Conservation (phyloP, 768 basidiomycete species). For the Collybiopsis confluens region DNA sequence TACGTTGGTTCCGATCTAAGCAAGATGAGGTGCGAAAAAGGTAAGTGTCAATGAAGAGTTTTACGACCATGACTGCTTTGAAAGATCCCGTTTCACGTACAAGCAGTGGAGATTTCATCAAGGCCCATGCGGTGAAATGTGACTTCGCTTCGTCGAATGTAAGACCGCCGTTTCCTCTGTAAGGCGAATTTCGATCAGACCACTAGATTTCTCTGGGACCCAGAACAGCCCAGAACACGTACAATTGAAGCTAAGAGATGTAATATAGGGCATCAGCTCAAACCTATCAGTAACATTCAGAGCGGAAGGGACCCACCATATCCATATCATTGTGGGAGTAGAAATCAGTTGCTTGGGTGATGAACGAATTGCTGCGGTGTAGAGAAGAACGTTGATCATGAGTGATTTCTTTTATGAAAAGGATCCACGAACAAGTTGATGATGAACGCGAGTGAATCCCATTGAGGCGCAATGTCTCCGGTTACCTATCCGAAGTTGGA, state of each 20-base stretch:
- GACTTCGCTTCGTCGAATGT: slow-evolving; percentile 62
- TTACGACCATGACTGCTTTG: background rate
- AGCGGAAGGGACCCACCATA: slow-evolving; percentile 36
- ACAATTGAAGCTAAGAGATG: slow-evolving; percentile 50
- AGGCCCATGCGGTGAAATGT: slow-evolving; percentile 70
- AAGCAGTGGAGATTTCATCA: slow-evolving; percentile 63
- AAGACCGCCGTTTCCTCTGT: slow-evolving; percentile 61
- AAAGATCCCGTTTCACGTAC: slow-evolving; percentile 21
- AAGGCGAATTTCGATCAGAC: background rate
- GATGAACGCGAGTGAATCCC: slow-evolving; percentile 53
- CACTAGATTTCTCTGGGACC: no score
- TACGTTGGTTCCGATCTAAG: slow-evolving; percentile 55
- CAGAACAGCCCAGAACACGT: no score
- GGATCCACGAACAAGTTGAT: slow-evolving; percentile 47
- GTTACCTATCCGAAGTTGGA: slow-evolving; percentile 37
- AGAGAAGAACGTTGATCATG: background rate
- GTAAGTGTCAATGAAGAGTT: no score
- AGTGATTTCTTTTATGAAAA: background rate
- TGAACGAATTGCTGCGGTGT: slow-evolving; percentile 56
- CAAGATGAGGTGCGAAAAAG: no score
- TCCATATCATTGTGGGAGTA: slow-evolving; percentile 67
- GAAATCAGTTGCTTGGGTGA: slow-evolving; percentile 60
- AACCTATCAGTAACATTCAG: background rate
- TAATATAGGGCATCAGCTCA: background rate
- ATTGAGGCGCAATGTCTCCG: slow-evolving; percentile 44